Conservation (phyloP, 257 asterid species). For the Solanum infundibuliforme region DNA sequence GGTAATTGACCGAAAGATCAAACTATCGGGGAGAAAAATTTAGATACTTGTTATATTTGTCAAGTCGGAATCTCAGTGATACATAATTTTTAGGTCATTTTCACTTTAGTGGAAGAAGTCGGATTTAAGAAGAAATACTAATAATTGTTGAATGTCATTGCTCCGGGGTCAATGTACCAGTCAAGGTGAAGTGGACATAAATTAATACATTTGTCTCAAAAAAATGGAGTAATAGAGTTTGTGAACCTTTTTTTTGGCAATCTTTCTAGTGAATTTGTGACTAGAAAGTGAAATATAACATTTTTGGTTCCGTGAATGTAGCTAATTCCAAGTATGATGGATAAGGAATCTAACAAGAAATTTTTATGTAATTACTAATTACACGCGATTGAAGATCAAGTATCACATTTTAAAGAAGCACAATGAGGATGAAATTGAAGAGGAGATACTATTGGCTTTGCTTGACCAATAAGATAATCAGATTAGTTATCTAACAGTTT, state of each 20-base stretch:
- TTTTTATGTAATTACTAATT: background rate
- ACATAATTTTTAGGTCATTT: background rate
- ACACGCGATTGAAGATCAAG: background rate
- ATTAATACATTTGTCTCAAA: background rate
- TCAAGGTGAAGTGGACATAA: background rate
- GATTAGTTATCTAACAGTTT: background rate
- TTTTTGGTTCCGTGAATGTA: background rate
- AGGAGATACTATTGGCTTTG: background rate
- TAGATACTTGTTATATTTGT: background rate
- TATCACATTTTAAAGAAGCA: background rate
- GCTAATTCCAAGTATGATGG: background rate
- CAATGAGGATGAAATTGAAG: background rate
- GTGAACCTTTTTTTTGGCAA: background rate
- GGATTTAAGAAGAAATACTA: background rate
- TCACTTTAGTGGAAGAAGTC: background rate
- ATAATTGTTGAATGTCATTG: background rate
- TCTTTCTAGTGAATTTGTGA: background rate
- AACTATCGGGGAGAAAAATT: background rate
- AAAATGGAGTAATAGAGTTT: background rate
- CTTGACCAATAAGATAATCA: background rate
- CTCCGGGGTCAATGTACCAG: background rate
- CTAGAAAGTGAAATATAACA: background rate
- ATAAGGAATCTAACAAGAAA: background rate
- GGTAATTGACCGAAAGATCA: background rate
- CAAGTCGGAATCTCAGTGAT: background rate